Conservation (phyloP, 441 rosid species). For the Lepidium campestre region DNA sequence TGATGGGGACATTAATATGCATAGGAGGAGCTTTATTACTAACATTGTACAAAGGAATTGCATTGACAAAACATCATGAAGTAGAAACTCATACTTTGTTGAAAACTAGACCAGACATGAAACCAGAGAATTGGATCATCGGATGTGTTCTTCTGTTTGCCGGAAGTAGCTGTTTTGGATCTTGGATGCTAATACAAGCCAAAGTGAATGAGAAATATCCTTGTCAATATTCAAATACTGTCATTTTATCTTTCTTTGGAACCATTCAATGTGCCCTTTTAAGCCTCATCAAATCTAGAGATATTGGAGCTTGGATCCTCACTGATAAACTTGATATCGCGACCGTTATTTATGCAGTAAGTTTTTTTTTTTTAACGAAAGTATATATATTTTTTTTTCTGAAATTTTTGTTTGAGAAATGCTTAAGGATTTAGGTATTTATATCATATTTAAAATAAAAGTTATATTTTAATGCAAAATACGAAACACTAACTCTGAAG, state of each 20-base stretch:
- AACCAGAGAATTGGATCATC: conserved; percentile 23
- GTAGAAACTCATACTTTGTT: neutral
- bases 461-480: no score
- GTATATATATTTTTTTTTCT: no score
- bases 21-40: conserved; percentile 31
- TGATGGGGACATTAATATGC: conserved; percentile 30
- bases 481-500: no score
- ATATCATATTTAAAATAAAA: no score
- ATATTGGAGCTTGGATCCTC: conserved; percentile 23
- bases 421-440: no score
- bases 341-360: conserved; percentile 26
- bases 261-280: conserved; percentile 31
- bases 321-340: conserved; percentile 27
- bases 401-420: neutral
- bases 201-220: conserved; percentile 27
- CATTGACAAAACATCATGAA: neutral
- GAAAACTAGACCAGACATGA: neutral
- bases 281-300: conserved; percentile 27
- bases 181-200: conserved; percentile 32
- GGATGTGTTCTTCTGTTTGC: conserved; percentile 28
- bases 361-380: no score
- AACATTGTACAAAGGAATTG: neutral
- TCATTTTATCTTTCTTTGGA: conserved; percentile 26
- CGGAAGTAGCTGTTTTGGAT: conserved; percentile 25
- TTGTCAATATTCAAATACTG: conserved; percentile 32